Conservation (phyloP, 2,329 filamentous ascomycete genomes). For the Thelonectria olida region DNA sequence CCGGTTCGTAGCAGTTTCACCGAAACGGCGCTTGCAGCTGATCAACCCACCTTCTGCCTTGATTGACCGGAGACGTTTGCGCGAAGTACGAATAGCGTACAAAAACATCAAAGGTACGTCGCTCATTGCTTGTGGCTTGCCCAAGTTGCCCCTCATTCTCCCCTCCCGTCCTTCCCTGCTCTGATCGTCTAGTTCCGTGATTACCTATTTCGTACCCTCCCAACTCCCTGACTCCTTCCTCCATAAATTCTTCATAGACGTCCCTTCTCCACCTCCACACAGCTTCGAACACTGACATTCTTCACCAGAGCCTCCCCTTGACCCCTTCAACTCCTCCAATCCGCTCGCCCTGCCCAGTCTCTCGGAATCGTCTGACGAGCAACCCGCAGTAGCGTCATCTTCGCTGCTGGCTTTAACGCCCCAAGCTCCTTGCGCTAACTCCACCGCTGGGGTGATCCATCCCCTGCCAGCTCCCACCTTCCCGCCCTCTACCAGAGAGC, state of each 20-base stretch:
- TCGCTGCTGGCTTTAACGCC: slow-evolving; percentile 27
- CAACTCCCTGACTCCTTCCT: background rate
- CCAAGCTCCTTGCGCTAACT: slow-evolving; percentile 40
- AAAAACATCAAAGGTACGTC: slow-evolving; percentile 7
- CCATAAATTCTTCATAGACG: background rate
- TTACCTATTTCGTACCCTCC: too few species aligned
- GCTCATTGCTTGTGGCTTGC: background rate
- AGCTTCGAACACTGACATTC: background rate
- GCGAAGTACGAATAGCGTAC: background rate
- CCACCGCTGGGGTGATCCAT: slow-evolving; percentile 39
- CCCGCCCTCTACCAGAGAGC: slow-evolving; percentile 23
- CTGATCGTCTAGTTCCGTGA: too few species aligned
- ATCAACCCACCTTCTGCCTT: too few species aligned
- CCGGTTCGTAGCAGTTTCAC: too few species aligned
- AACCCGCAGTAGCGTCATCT: slow-evolving; percentile 41
- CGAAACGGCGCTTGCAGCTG: too few species aligned
- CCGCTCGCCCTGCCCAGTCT: slow-evolving; percentile 31
- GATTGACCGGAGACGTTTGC: background rate
- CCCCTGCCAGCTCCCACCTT: slow-evolving; percentile 27
- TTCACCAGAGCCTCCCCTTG: slow-evolving; percentile 19
- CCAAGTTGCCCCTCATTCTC: slow-evolving; percentile 22
- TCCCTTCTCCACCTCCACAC: background rate
- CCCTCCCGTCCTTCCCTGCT: slow-evolving; percentile 16
- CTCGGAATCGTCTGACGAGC: slow-evolving; percentile 35
- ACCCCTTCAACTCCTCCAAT: slow-evolving; percentile 23